Evolutionary conservation across 2,329 filamentous ascomycete species (phyloP), one percentile per base, ranked within the genome.

Genomic region (Diaporthe sp.): DNA sequence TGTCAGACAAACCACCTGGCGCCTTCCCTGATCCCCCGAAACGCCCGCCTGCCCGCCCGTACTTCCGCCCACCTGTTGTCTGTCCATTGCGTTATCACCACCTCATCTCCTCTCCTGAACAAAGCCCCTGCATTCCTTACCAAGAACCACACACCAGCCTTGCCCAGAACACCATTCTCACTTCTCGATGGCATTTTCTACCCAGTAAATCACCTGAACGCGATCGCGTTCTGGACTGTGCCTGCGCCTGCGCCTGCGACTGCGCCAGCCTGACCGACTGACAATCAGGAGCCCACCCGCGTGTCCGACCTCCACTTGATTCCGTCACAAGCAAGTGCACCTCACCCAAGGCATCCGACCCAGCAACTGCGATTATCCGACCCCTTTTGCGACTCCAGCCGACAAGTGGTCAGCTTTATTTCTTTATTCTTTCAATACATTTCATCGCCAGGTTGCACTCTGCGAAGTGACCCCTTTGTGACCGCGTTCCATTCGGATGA

Each of bases 71-170:
- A 20, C 55, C 70, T 47, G 61, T 57, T 70, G 58, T 55, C 44
- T 28, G 60, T 60, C 63, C 39, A 74, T 71, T 71, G 65, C 72
- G 75, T 76, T 76, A 72, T 74, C 75, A 72, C 51, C 70, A 63
- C 72, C 65, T 71, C 75, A 71, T 55, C 72, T 70, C 63, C 55
- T 53, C 47, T 63, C 61, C 57, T 51, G 65, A 70, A 70, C 65
- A 70, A 70, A 70, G 47, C 49, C 49, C 65, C 49, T 70, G 47
- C 65, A 42, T 42, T 53, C 42, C 51, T 51, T 47, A 44, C 68
- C 28, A 28, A 34, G n/a, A 71, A 47, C 42, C 25, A 57, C 58
- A 60, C 49, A 55, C 17, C 37, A 67, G 31, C 42, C 25, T 58
- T 57, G 9, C 57, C 34, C 49, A 67, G 17, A 9, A 28, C 28